phyloP scores from a whole-genome alignment of 176 grass and related monocot species.

The Musa acuminata region DNA sequence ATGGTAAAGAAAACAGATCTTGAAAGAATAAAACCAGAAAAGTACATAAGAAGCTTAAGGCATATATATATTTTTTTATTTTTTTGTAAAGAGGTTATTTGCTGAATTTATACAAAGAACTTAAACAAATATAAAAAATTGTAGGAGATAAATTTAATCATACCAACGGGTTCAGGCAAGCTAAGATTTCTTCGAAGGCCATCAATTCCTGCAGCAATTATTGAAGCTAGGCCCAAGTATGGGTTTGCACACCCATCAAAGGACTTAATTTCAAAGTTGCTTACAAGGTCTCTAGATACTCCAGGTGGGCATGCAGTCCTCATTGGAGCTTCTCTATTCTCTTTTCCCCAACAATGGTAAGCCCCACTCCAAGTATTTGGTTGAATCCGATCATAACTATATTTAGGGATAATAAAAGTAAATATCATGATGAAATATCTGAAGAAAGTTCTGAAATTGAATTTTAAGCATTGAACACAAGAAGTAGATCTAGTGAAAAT shows the following conservation, averaged over 20 bases:
- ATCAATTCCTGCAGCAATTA: constrained; percentile 78
- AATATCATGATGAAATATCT: background rate
- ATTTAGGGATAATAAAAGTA: constrained; percentile 13
- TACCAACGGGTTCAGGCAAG: constrained; percentile 86
- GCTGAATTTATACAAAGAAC: background rate
- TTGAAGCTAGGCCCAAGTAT: constrained; percentile 63
- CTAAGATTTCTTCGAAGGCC: constrained; percentile 62
- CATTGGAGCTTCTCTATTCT: constrained; percentile 93
- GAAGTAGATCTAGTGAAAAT: background rate
- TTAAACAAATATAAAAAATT: background rate
- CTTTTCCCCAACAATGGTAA: constrained; percentile 93
- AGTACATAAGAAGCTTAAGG: no score
- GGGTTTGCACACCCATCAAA: constrained; percentile 91
- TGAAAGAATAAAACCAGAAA: background rate
- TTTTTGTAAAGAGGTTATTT: background rate
- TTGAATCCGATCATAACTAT: constrained; percentile 81
- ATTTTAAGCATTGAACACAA: background rate
- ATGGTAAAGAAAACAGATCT: background rate
- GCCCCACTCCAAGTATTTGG: constrained; percentile 95
- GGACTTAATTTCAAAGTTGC: constrained; percentile 96
- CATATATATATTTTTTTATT: no score
- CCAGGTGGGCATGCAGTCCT: constrained; percentile 96
- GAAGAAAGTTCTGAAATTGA: background rate
- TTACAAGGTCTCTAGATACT: constrained; percentile 59
- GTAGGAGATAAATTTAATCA: background rate